Conservation (phyloP, 176 grass and related monocot genomes). For the Triticum turgidum region DNA sequence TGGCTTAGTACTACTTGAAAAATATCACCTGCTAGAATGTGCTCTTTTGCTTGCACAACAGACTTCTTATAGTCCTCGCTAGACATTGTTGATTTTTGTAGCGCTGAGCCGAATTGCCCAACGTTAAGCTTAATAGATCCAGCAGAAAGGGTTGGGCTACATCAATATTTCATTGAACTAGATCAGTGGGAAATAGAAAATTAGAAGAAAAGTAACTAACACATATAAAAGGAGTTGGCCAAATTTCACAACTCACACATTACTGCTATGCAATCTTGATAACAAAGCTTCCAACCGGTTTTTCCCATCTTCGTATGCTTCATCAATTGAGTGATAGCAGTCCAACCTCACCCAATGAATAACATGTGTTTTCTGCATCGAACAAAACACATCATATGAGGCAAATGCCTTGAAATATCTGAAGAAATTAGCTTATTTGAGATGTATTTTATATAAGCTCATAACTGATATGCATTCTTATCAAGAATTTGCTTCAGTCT, state of each 20-base stretch:
- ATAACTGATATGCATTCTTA: too few relatives aligned
- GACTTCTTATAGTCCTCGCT: conserved; percentile 64
- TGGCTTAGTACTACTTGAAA: conserved; percentile 95
- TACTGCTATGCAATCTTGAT: conserved; percentile 75
- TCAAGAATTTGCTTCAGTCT: too few relatives aligned
- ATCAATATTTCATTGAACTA: conserved; percentile 12
- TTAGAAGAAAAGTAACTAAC: neutral
- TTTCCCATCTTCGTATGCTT: conserved; percentile 84
- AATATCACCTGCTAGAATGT: conserved; percentile 81
- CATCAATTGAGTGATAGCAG: conserved; percentile 51
- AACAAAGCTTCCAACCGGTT: conserved; percentile 48
- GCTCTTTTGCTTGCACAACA: conserved; percentile 77
- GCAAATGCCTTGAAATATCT: neutral
- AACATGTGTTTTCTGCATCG: conserved; percentile 74
- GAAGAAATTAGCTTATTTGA: neutral
- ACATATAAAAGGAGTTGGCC: neutral
- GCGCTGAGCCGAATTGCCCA: conserved; percentile 52
- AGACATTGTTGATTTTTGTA: conserved; percentile 77
- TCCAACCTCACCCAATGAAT: conserved; percentile 87
- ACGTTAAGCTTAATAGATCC: conserved; percentile 67
- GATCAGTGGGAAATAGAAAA: neutral
- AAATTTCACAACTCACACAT: conserved; percentile 58
- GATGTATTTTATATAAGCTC: neutral
- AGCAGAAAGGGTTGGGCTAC: conserved; percentile 71
- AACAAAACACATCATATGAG: conserved; percentile 12